Conservation (phyloP, 1,139 yeast species). For the Pichia sp. region DNA sequence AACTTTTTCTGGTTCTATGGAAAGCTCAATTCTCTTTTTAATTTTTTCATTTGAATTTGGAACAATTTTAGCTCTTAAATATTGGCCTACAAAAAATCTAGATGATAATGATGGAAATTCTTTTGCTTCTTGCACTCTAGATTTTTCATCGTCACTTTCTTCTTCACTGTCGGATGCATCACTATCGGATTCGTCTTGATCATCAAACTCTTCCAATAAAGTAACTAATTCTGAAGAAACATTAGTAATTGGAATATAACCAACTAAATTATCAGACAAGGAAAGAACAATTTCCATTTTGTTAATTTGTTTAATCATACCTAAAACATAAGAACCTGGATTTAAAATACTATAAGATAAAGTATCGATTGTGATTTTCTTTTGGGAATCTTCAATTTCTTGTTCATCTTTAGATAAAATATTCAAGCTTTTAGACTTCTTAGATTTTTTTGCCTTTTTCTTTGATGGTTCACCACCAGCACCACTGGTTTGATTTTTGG, state of each 20-base stretch:
- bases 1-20: slow-evolving; percentile 69
- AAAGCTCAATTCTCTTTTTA: slow-evolving; percentile 59
- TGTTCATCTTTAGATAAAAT: slow-evolving; percentile 18
- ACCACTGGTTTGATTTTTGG: slow-evolving; percentile 17
- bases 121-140: slow-evolving; percentile 27
- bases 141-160: slow-evolving; percentile 32
- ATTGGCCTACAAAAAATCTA: slow-evolving; percentile 68
- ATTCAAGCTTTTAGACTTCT: slow-evolving; percentile 28
- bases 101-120: slow-evolving; percentile 51
- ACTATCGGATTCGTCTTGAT: slow-evolving; percentile 32
- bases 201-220: slow-evolving; percentile 50
- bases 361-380: slow-evolving; percentile 46
- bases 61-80: slow-evolving; percentile 74
- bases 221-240: slow-evolving; percentile 60
- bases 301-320: slow-evolving; percentile 60
- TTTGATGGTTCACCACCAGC: slow-evolving; percentile 30
- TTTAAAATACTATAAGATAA: slow-evolving; percentile 54
- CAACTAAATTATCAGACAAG: slow-evolving; percentile 77
- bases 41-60: slow-evolving; percentile 35
- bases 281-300: slow-evolving; percentile 62
- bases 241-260: slow-evolving; percentile 72
- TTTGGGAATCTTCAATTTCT: slow-evolving; percentile 24
- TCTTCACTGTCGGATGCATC: slow-evolving; percentile 31
- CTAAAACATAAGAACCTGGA: slow-evolving; percentile 70
- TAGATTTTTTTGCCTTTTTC: slow-evolving; percentile 30